Conservation (phyloP, 805 yeast genomes). For the Kodamaea neixiangensis region DNA sequence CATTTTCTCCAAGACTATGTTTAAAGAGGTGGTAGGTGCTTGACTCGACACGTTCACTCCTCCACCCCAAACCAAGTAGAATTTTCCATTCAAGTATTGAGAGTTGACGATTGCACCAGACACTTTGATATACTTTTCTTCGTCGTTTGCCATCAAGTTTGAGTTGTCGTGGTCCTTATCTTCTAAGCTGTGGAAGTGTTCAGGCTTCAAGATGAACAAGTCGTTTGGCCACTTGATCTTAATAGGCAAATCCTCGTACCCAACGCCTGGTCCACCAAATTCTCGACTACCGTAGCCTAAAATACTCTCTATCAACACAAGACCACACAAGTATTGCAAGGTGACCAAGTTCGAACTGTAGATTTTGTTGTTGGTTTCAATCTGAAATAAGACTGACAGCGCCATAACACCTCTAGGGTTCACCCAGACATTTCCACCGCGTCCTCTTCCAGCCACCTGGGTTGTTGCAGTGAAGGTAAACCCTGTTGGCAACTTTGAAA, state of each 20-base stretch:
- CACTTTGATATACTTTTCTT: conserved; percentile 70
- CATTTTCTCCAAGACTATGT: conserved; percentile 61
- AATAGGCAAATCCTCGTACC: conserved; percentile 75
- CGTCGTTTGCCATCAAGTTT: conserved; percentile 49
- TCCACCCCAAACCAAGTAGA: conserved; percentile 75
- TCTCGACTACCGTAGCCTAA: conserved; percentile 50
- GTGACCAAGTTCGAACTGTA: conserved; percentile 66
- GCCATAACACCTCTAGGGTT: conserved; percentile 93
- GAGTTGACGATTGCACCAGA: conserved; percentile 87
- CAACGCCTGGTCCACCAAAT: conserved; percentile 41
- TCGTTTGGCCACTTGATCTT: conserved; percentile 97
- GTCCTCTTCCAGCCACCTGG: conserved; percentile 89
- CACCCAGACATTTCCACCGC: conserved; percentile 95
- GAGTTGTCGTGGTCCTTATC: conserved; percentile 35
- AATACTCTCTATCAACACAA: conserved; percentile 82
- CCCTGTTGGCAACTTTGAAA: conserved; percentile 69
- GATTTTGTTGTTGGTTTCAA: conserved; percentile 35
- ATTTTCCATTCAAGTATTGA: conserved; percentile 58
- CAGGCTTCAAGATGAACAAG: conserved; percentile 72
- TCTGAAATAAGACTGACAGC: conserved; percentile 64
- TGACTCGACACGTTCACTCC: conserved; percentile 82
- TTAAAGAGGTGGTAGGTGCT: conserved; percentile 92
- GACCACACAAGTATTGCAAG: conserved; percentile 78
- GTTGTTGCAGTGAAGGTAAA: conserved; percentile 70
- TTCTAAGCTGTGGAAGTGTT: conserved; percentile 36